Percentiles rank a stretch among this genome's conserved stretches.
phyloP scores from a whole-genome alignment of 495 filamentous ascomycete genomes.

The Penicillium daleae region DNA sequence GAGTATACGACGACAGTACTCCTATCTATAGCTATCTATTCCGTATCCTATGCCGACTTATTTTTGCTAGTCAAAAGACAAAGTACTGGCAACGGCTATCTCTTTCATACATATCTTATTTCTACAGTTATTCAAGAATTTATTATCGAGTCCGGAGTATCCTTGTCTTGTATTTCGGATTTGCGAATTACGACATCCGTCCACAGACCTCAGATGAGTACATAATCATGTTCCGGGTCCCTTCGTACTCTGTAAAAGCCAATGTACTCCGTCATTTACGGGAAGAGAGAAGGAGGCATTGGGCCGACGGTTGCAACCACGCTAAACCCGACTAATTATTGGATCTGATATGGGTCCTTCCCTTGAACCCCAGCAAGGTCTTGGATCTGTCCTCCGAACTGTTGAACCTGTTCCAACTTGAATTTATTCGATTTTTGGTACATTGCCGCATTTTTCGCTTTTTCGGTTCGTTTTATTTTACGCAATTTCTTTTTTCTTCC shows the following conservation, averaged over 20 bases:
- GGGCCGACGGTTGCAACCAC: constrained; percentile 43
- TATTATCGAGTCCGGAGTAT: no score
- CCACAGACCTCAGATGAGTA: no score
- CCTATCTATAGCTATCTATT: background rate
- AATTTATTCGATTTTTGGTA: constrained; percentile 5
- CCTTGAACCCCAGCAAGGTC: constrained; percentile 27
- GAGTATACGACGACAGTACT: background rate
- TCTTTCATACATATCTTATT: background rate
- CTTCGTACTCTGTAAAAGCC: background rate
- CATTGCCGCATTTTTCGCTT: background rate
- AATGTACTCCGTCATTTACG: background rate
- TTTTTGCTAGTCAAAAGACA: background rate
- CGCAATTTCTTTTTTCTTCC: constrained; percentile 11
- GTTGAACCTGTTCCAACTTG: constrained; percentile 19
- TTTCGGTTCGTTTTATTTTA: constrained; percentile 10
- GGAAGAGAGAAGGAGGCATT: constrained; percentile 10
- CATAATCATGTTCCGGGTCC: no score
- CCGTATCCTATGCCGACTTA: background rate
- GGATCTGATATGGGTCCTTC: constrained; percentile 46
- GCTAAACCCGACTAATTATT: constrained; percentile 44
- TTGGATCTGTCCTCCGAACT: constrained; percentile 31
- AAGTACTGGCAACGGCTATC: background rate
- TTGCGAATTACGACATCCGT: no score
- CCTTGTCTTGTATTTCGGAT: no score
- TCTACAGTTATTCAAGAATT: background rate